Conservation (phyloP, 2,329 filamentous ascomycete species). For the Penicillium sp. region DNA sequence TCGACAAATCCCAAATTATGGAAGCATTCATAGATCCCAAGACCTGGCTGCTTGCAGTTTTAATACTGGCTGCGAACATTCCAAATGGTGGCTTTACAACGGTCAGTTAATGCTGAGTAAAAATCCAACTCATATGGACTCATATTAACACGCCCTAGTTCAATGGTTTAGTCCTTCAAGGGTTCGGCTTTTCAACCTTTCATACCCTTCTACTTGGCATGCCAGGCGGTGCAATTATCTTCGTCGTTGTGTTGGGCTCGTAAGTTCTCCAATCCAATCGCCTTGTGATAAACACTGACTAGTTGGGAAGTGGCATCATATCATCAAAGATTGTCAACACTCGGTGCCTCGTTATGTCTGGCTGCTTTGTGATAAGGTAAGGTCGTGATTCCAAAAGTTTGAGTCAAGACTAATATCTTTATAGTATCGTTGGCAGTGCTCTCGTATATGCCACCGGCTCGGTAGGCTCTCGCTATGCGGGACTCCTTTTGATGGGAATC, state of each 20-base stretch:
- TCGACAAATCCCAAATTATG: slow-evolving; percentile 43
- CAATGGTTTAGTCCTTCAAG: slow-evolving; percentile 18
- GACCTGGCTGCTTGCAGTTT: slow-evolving; percentile 23
- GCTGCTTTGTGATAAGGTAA: slow-evolving; percentile 12
- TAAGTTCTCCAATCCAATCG: background rate
- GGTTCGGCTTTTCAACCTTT: slow-evolving; percentile 16
- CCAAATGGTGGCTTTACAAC: slow-evolving; percentile 37
- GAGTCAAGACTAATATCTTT: too few species aligned
- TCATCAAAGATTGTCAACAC: slow-evolving; percentile 15
- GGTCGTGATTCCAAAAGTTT: background rate
- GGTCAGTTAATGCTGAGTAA: slow-evolving; percentile 20
- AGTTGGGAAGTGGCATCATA: background rate
- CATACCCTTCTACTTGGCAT: slow-evolving; percentile 17
- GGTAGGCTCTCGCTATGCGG: slow-evolving; percentile 16
- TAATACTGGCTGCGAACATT: slow-evolving; percentile 36
- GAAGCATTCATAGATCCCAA: slow-evolving; percentile 31
- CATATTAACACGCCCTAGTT: slow-evolving; percentile 9
- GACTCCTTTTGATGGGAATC: slow-evolving; percentile 34
- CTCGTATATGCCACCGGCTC: slow-evolving; percentile 24
- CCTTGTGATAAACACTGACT: background rate
- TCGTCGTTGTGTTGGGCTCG: slow-evolving; percentile 13
- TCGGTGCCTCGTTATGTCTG: slow-evolving; percentile 19
- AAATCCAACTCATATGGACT: background rate
- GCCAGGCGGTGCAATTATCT: slow-evolving; percentile 16
- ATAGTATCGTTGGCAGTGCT: slow-evolving; percentile 25